A percentile compares a stretch with the other conserved stretches of the same genome.
Conservation (phyloP, 2,329 filamentous ascomycete species). For the Colletotrichum eleusines region DNA sequence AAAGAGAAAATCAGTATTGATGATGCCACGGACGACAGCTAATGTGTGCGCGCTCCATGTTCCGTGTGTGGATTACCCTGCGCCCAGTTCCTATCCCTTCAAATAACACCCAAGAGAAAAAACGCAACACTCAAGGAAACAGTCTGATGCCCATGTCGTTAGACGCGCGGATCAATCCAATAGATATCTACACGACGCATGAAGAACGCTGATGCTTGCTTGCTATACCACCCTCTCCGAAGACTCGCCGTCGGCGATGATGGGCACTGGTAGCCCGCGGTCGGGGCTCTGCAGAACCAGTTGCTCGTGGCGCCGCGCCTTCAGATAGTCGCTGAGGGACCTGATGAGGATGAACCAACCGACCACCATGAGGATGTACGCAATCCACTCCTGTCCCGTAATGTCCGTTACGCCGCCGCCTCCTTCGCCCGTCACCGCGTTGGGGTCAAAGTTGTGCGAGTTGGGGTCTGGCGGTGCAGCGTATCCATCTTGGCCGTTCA, state of each 20-base stretch:
- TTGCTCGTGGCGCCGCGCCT: conserved; percentile 90
- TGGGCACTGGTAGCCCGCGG: conserved; percentile 83
- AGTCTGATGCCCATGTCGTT: conserved; percentile 11
- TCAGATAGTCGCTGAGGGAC: conserved; percentile 90
- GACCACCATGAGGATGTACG: conserved; percentile 94
- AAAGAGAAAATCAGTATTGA: conserved; percentile 28
- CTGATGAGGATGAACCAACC: conserved; percentile 98
- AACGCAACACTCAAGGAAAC: conserved; percentile 21
- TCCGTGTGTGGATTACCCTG: conserved; percentile 34
- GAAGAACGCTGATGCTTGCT: neutral
- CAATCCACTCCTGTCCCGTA: conserved; percentile 85
- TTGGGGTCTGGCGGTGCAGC: conserved; percentile 88
- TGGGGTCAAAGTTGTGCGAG: conserved; percentile 86
- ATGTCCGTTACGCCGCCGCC: conserved; percentile 67
- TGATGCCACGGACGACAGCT: conserved; percentile 24
- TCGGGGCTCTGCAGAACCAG: conserved; percentile 94
- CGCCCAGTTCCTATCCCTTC: conserved; percentile 30
- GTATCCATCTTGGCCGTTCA: conserved; percentile 68
- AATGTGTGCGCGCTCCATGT: conserved; percentile 12
- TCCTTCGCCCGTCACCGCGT: conserved; percentile 66
- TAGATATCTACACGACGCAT: neutral
- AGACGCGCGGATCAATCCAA: conserved; percentile 13
- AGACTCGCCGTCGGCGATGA: conserved; percentile 88
- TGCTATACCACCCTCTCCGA: conserved; percentile 79
- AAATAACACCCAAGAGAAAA: neutral